Evolutionary conservation across 805 yeast species (phyloP).

Genomic region (Metschnikowia reukaufii): DNA sequence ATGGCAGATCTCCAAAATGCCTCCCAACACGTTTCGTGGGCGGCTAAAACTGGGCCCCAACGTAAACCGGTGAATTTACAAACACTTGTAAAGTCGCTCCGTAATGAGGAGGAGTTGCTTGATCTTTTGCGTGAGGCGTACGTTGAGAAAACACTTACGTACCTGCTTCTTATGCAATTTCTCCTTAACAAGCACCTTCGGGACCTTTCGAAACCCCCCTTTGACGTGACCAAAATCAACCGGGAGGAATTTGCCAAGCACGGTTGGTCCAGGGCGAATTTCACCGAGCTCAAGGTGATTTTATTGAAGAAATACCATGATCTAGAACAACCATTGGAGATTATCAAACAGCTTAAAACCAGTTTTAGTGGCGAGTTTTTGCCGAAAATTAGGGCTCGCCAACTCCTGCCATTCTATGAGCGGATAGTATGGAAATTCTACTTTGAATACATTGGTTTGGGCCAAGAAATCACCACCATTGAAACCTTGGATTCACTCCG

Average conservation of each 20-base stretch:
- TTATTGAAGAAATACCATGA: constrained; percentile 39
- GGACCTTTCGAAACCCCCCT: constrained; percentile 18
- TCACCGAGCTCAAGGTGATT: constrained; percentile 30
- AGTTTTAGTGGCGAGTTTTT: constrained; percentile 27
- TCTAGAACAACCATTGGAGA: constrained; percentile 31
- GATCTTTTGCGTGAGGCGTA: constrained; percentile 26
- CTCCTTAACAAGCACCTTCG: constrained; percentile 27
- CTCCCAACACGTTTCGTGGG: not conserved
- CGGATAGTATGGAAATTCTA: constrained; percentile 43
- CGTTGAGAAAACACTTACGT: constrained; percentile 27
- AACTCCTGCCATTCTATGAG: constrained; percentile 38
- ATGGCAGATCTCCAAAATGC: constrained; percentile 28
- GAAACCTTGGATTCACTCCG: constrained; percentile 21
- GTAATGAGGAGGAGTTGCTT: constrained; percentile 22
- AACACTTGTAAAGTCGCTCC: constrained; percentile 20
- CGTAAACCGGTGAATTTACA: constrained; percentile 14
- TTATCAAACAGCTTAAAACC: constrained; percentile 30
- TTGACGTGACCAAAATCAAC: constrained; percentile 23
- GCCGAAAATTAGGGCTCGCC: constrained; percentile 23
- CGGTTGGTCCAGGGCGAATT: constrained; percentile 24
- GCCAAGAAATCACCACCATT: constrained; percentile 27
- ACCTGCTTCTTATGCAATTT: constrained; percentile 27
- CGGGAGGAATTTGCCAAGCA: constrained; percentile 20
- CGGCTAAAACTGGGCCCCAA: constrained; percentile 1
- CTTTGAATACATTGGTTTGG: constrained; percentile 31